Percentiles rank a stretch among this genome's conserved stretches.
phyloP scores from a whole-genome alignment of 768 basidiomycete species.

The Mycena kentingensis region DNA sequence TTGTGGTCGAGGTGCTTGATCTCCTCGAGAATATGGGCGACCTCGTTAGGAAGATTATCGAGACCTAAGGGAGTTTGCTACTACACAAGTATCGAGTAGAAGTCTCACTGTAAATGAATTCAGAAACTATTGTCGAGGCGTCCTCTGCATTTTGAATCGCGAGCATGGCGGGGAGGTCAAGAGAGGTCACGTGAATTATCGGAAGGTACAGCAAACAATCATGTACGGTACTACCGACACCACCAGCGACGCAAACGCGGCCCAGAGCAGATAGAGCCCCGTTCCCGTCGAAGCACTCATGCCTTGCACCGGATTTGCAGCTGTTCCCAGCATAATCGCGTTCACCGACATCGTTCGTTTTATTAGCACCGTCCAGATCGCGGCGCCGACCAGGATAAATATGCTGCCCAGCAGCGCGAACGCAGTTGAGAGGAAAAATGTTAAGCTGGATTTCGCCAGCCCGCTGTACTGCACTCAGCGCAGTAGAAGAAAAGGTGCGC shows the following conservation, averaged over 20 bases:
- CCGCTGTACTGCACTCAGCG: conserved; percentile 48
- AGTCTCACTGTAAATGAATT: conserved; percentile 56
- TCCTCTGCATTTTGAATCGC: conserved; percentile 56
- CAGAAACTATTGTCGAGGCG: conserved; percentile 53
- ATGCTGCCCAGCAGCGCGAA: conserved; percentile 62
- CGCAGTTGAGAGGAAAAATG: conserved; percentile 68
- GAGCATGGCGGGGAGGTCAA: too few species aligned
- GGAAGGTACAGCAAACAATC: conserved; percentile 82
- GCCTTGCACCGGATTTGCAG: conserved; percentile 45
- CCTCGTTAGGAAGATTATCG: conserved; percentile 57
- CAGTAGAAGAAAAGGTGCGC: conserved; percentile 14
- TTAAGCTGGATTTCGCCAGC: conserved; percentile 59
- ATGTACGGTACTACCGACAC: conserved; percentile 74
- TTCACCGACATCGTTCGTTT: conserved; percentile 66
- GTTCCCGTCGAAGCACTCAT: conserved; percentile 63
- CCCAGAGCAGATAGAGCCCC: conserved; percentile 72
- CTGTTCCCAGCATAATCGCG: conserved; percentile 41
- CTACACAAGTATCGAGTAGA: not conserved
- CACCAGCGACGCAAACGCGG: conserved; percentile 66
- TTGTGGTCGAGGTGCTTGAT: conserved; percentile 49
- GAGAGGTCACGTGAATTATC: conserved; percentile 46
- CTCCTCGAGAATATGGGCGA: conserved; percentile 53
- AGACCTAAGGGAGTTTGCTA: conserved; percentile 39
- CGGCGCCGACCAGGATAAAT: conserved; percentile 66
- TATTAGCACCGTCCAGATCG: conserved; percentile 78